These are phyloP conservation scores for Cladosporium sp. DNA, from an alignment of 2,329 filamentous ascomycete genomes.

Conservation along the genomic window DNA sequence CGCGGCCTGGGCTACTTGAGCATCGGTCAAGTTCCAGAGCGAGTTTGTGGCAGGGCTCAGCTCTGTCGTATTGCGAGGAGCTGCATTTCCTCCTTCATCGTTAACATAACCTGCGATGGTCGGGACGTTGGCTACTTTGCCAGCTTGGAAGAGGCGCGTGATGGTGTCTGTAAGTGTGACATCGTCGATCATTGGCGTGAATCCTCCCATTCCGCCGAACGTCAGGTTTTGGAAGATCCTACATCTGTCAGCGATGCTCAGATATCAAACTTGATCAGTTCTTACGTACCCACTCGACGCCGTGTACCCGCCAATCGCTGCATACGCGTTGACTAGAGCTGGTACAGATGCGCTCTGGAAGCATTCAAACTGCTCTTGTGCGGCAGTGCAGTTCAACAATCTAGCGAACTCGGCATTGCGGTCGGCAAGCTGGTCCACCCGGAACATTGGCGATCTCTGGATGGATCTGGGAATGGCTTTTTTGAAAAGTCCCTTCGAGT, in stretches of 20 bases:
- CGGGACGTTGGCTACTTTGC: slow-evolving; percentile 4
- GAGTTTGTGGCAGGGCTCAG: slow-evolving; percentile 1
- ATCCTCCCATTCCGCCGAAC: neutral
- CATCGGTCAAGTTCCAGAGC: neutral
- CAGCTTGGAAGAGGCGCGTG: slow-evolving; percentile 1
- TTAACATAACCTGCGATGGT: neutral
- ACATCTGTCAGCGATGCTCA: neutral
- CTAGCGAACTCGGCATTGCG: neutral
- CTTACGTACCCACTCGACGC: slow-evolving; percentile 3
- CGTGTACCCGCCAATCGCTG: neutral
- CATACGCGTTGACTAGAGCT: slow-evolving; percentile 1
- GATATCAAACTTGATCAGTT: neutral
- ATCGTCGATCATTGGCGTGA: neutral
- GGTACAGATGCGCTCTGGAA: neutral
- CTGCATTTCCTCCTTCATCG: slow-evolving; percentile 5
- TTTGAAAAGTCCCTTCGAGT: slow-evolving; percentile 2
- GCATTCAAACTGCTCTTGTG: slow-evolving; percentile 1
- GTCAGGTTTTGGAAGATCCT: slow-evolving; percentile 1
- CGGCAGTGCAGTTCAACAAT: neutral
- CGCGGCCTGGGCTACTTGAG: neutral
- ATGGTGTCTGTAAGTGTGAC: slow-evolving; percentile 3
- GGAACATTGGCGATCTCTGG: slow-evolving; percentile 7
- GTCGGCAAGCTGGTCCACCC: neutral
- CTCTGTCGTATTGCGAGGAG: neutral
- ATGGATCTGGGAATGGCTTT: slow-evolving; percentile 4